Conservation (phyloP, 495 filamentous ascomycete genomes). For the Penicillium salamii region DNA sequence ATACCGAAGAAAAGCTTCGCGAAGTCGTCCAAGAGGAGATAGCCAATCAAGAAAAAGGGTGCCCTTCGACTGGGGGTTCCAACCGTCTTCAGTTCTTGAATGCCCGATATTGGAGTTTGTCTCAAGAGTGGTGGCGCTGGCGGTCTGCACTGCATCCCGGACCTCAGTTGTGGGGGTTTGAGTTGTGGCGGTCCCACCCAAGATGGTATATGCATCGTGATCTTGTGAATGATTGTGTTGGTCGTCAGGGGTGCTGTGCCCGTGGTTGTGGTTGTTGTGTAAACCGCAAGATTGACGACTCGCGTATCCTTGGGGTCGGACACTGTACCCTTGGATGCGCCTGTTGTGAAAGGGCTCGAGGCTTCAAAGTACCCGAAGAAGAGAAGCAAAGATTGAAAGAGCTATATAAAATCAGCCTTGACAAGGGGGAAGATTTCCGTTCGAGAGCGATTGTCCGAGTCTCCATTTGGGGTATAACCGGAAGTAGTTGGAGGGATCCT, state of each 20-base stretch:
- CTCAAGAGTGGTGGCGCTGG: neutral
- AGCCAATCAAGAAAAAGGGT: neutral
- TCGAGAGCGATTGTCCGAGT: neutral
- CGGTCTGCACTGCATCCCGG: neutral
- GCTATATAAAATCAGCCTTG: neutral
- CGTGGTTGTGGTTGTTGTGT: neutral
- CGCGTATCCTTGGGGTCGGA: neutral
- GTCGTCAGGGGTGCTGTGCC: neutral
- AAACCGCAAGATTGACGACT: neutral
- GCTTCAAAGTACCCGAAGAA: neutral
- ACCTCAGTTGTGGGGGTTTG: neutral
- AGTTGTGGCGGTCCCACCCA: conserved; percentile 4
- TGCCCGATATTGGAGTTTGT: neutral
- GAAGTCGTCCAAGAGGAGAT: neutral
- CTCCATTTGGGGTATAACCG: no score
- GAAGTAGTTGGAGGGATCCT: no score
- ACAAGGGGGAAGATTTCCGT: neutral
- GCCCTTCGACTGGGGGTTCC: neutral
- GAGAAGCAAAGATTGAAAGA: neutral
- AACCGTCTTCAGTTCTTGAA: neutral
- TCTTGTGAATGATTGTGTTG: conserved; percentile 2
- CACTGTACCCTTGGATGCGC: conserved; percentile 8
- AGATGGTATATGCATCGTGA: conserved; percentile 5
- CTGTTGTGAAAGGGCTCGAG: conserved; percentile 1
- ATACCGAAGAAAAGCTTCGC: neutral